A percentile compares a stretch with the other conserved stretches of the same genome.
phyloP scores from a whole-genome alignment of 768 basidiomycete genomes.

The Dentipellis sp. region DNA sequence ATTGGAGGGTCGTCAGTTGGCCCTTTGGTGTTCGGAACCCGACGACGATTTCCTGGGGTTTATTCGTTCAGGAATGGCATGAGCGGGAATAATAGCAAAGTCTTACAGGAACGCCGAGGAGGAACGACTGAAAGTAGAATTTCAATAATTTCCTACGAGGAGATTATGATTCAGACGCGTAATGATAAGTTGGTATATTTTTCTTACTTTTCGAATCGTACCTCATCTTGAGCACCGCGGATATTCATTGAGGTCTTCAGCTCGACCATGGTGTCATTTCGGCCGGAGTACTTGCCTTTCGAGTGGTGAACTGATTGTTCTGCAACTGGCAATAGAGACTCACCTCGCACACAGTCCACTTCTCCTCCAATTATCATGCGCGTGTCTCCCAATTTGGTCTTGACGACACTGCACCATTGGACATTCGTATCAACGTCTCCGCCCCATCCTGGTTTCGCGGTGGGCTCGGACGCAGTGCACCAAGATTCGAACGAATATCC shows the following conservation, averaged over 20 bases:
- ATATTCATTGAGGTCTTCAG: constrained; percentile 80
- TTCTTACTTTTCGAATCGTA: constrained; percentile 73
- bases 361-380: constrained; percentile 80
- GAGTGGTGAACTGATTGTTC: not conserved
- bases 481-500: constrained; percentile 89
- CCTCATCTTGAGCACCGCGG: constrained; percentile 51
- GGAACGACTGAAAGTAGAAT: constrained; percentile 87
- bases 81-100: not conserved
- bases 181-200: not conserved
- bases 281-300: constrained; percentile 50
- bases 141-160: constrained; percentile 76
- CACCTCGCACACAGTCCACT: constrained; percentile 83
- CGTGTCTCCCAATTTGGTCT: constrained; percentile 68
- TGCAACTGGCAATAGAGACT: constrained; percentile 7
- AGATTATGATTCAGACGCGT: not conserved
- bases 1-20: constrained; percentile 51
- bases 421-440: constrained; percentile 81
- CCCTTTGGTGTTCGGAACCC: constrained; percentile 83
- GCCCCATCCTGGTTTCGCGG: constrained; percentile 45
- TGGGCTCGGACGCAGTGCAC: constrained; percentile 44
- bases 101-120: constrained; percentile 82
- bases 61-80: not conserved
- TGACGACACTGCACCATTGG: constrained; percentile 87
- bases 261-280: constrained; percentile 68
- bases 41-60: constrained; percentile 67